A percentile compares a stretch with the other conserved stretches of the same genome.
These are phyloP conservation scores for Rubroboletus pulcherrimus DNA, from an alignment of 768 basidiomycete species.

Conservation along the genomic window DNA sequence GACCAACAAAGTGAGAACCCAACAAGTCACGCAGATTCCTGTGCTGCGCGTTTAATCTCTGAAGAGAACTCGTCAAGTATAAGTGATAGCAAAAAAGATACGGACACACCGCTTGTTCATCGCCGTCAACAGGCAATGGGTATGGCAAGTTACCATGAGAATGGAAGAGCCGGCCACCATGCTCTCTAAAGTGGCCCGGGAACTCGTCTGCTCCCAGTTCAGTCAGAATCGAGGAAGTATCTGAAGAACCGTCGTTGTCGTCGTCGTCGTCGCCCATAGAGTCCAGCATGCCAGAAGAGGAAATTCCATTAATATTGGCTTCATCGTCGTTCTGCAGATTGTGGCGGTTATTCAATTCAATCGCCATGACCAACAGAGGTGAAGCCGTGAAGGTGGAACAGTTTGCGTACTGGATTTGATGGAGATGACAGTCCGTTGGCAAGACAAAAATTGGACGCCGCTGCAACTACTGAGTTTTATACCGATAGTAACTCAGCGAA, in stretches of 20 bases:
- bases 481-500: conserved; percentile 39
- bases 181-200: conserved; percentile 55
- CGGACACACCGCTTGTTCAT: conserved; percentile 59
- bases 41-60: conserved; percentile 57
- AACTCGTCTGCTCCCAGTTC: conserved; percentile 54
- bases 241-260: conserved; percentile 38
- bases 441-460: conserved; percentile 37
- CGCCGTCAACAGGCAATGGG: conserved; percentile 67
- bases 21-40: conserved; percentile 45
- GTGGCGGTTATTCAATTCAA: conserved; percentile 23
- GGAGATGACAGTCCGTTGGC: conserved; percentile 34
- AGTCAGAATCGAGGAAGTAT: conserved; percentile 40
- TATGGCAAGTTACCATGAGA: conserved; percentile 62
- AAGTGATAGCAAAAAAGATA: not conserved
- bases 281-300: conserved; percentile 8
- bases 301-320: conserved; percentile 4
- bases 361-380: conserved; percentile 24
- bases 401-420: conserved; percentile 22
- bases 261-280: conserved; percentile 20
- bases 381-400: conserved; percentile 5
- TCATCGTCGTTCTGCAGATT: conserved; percentile 22
- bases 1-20: conserved; percentile 57
- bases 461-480: conserved; percentile 38
- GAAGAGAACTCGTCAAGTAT: not conserved
- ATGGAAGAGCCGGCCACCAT: conserved; percentile 62